Conservation (phyloP, 805 yeast species). For the Yamadazyma insecticola region DNA sequence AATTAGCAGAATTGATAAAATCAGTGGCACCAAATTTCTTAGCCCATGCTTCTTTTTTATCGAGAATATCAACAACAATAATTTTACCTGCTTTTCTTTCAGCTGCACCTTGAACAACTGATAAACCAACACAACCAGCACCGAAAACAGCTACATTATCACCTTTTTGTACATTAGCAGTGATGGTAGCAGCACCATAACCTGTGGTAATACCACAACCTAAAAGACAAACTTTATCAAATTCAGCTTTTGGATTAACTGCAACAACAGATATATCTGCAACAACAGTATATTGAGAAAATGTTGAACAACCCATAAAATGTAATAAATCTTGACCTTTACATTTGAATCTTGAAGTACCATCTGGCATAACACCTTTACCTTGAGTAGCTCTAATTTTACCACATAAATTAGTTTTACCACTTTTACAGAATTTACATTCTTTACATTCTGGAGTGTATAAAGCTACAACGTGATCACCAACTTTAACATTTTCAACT, state of each 20-base stretch:
- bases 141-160: conserved; percentile 96
- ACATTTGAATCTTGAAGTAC: conserved; percentile 84
- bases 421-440: conserved; percentile 91
- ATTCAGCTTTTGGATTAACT: conserved; percentile 76
- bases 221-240: conserved; percentile 83
- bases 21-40: conserved; percentile 91
- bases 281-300: conserved; percentile 95
- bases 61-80: conserved; percentile 84
- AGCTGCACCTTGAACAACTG: conserved; percentile 93
- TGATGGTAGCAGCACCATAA: conserved; percentile 93
- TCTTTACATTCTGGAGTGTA: conserved; percentile 96
- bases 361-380: conserved; percentile 98
- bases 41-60: conserved; percentile 82
- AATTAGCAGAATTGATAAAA: conserved; percentile 78
- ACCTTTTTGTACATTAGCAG: conserved; percentile 86
- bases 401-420: conserved; percentile 95
- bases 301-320: conserved; percentile 98
- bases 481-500: conserved; percentile 83
- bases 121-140: conserved; percentile 95
- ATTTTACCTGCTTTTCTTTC: conserved; percentile 76
- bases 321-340: conserved; percentile 83
- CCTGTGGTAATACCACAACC: conserved; percentile 99
- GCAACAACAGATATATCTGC: conserved; percentile 97
- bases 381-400: conserved; percentile 97
- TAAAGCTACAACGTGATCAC: conserved; percentile 89